Base-by-base conservation (phyloP, 148 eudicot species). In the Oxyria digyna region DNA sequence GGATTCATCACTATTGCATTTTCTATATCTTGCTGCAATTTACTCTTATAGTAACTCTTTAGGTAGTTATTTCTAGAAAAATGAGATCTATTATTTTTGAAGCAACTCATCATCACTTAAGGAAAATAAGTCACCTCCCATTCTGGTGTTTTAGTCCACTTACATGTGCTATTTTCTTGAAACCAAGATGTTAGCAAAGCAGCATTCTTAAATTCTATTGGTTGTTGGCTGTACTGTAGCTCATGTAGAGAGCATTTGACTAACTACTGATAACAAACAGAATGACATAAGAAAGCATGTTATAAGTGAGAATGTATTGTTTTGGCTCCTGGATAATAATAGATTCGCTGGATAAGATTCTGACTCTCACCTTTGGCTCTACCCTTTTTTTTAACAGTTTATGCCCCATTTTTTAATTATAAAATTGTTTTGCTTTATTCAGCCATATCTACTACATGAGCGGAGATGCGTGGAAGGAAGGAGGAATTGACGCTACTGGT, bases 401-500 rank as follows among this genome's bases (percentile, higher is more conserved):
- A 3, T 52, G n/a, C 41, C 38, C 69, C 42, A 57, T 11, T 50
- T 55, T 65, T 18, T 52, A 69, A 71, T 54, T 69, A 50, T 70
- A 69, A 27, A 77, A 71, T 76, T 32, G 70, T 76, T 72, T 62
- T 17, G 59, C 69, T 55, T 35, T 75, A 74, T 75, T 65, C 78
- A 95, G 99, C 84, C 99, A 95, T 87, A 86, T 90, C 59, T 91
- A 91, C 78, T 95, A 95, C 86, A 88, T 90, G 99, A 95, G 99
- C 72, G 99, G 99, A 43, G 99, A 95, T 83, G 96, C 97, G 70
- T 95, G 99, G 99, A 95, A 95, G 83, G 99, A 95, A 72, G 99
- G 99, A 77, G 99, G 99, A 59, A 95, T 95, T 67, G 99, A 95
- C 81, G 96, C 96, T 46, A 95, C 97, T 50, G 99, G 99, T 95